These are phyloP conservation scores for Fusarium sp. DNA, from an alignment of 2,329 filamentous ascomycete genomes.

Conservation along the genomic window DNA sequence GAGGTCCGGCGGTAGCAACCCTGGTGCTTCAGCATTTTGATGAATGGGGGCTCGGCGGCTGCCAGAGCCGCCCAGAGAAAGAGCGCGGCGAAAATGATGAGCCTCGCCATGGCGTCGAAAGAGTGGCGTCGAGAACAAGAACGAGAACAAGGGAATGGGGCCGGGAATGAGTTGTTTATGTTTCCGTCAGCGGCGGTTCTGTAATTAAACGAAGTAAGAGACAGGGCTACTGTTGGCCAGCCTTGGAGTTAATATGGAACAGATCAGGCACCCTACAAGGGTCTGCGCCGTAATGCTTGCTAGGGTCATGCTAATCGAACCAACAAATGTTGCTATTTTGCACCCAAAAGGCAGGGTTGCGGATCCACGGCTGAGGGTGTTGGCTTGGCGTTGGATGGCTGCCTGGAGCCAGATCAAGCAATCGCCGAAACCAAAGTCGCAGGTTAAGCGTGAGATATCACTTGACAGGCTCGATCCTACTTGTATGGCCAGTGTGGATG, in stretches of 20 bases:
- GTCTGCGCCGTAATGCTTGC: conserved; percentile 1
- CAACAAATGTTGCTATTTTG: conserved; percentile 4
- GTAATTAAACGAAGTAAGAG: conserved; percentile 7
- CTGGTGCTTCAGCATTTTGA: not conserved
- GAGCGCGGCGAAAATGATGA: conserved; percentile 5
- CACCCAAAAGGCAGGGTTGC: conserved; percentile 4
- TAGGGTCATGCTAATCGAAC: conserved; percentile 5
- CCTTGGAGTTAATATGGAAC: conserved; percentile 14
- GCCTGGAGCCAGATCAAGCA: not conserved
- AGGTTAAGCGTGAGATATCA: not conserved
- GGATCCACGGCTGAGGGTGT: conserved; percentile 19
- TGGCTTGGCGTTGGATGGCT: conserved; percentile 11
- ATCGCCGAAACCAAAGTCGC: not conserved
- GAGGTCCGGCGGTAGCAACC: conserved; percentile 4
- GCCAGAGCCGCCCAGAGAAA: conserved; percentile 20
- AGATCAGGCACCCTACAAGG: conserved; percentile 20
- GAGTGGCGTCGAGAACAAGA: not conserved
- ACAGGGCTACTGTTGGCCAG: conserved; percentile 7
- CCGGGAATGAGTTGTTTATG: conserved; percentile 29
- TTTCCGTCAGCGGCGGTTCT: not conserved
- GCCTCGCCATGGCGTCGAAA: conserved; percentile 12
- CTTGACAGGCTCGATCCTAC: too few relatives aligned
- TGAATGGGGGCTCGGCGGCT: not conserved
- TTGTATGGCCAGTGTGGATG: too few relatives aligned
- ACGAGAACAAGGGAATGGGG: not conserved